Base-by-base conservation (phyloP, 2,329 filamentous ascomycete genomes). In the Sporothrix pseudoabietina region DNA sequence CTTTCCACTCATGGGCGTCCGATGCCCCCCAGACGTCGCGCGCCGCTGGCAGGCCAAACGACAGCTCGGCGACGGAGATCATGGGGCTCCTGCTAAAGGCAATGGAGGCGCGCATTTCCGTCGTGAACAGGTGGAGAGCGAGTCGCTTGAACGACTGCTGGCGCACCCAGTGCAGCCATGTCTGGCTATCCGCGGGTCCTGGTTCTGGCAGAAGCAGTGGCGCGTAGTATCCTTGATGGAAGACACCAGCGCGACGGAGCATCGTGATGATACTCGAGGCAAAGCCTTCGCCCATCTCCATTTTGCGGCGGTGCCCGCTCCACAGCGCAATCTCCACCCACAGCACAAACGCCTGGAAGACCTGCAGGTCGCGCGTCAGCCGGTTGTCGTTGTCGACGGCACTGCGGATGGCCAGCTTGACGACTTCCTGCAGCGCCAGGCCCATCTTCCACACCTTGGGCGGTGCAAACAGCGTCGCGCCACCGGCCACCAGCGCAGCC, bases 241-340 rank as follows among this genome's bases (percentile, higher is more conserved):
- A 63, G 0, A 35, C 41, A 35, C 59, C 59, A 22, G 59, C 32
- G 2, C 59, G 59, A 22, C 59, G 59, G 35, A 63, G 59, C 59
- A 63, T 63, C 4, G 59, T 63, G 12, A 63, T 63, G 16, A 63
- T 63, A n/a, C 59, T 63, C 12, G 59, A 63, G 32, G 59, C 12
- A 63, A 63, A 63, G 32, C 59, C 59, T 63, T 63, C 59, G 19
- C 59, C 59, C 41, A 63, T 63, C 35, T 63, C 59, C 59, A 63
- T 63, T 32, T 63, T 63, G 32, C 59, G 59, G 1, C 59, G 59
- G 16, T 63, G 59, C 35, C 59, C 59, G 35, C 59, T 63, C 59
- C 59, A 63, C 3, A 63, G 59, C 7, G 59, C 59, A 44, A 63
- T 63, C 12, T 63, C 59, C 16, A 63, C 35, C 59, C 59, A 63